Conservation (phyloP, 257 asterid species). For the Nicotiana undulata region DNA sequence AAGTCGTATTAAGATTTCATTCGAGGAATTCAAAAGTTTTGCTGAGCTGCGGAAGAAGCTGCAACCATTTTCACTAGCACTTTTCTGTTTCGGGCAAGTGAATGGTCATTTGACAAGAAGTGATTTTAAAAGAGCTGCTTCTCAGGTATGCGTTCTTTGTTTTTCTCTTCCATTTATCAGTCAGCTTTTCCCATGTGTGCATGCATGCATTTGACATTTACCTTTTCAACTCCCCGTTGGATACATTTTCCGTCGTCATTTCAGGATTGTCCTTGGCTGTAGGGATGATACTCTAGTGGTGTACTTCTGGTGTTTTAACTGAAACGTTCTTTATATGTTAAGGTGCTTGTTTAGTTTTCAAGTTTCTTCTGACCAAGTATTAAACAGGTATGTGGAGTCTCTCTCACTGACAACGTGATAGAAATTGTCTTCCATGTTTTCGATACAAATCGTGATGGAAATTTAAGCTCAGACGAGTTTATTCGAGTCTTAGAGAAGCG, state of each 20-base stretch:
- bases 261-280: not conserved
- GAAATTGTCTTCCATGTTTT: constrained; percentile 69
- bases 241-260: not conserved
- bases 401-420: constrained; percentile 54
- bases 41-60: constrained; percentile 62
- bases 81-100: constrained; percentile 66
- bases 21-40: constrained; percentile 65
- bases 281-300: too few species aligned
- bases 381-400: constrained; percentile 62
- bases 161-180: not conserved
- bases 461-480: constrained; percentile 60
- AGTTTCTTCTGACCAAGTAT: constrained; percentile 2
- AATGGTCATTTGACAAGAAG: constrained; percentile 62
- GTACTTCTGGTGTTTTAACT: not conserved
- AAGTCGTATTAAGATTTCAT: constrained; percentile 40
- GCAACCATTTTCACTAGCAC: constrained; percentile 75
- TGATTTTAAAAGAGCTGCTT: constrained; percentile 83
- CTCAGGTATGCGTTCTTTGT: constrained; percentile 37
- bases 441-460: constrained; percentile 64
- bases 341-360: not conserved
- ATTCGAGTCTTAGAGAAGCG: constrained; percentile 69
- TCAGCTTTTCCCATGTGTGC: not conserved
- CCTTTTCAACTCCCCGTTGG: not conserved
- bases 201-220: not conserved
- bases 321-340: not conserved